phyloP scores from a whole-genome alignment of 2,329 filamentous ascomycete species.

The Aspergillus quadricinctus region DNA sequence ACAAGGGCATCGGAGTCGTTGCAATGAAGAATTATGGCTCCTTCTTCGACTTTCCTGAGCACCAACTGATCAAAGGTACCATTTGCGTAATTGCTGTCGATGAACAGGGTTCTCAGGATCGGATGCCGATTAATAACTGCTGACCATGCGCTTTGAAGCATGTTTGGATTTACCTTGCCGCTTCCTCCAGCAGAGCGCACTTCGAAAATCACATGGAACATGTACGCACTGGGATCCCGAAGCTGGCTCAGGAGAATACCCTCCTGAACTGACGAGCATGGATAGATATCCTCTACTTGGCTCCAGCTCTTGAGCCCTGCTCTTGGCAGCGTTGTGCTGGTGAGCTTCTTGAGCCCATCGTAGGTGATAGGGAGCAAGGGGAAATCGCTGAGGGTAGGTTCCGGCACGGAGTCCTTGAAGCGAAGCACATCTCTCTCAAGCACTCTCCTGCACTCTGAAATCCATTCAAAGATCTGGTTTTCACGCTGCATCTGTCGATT shows the following conservation, averaged over 20 bases:
- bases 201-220: constrained; percentile 35
- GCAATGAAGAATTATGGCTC: constrained; percentile 27
- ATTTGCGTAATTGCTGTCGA: constrained; percentile 31
- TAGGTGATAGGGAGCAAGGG: constrained; percentile 43
- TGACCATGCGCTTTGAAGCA: constrained; percentile 31
- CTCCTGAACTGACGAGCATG: constrained; percentile 35
- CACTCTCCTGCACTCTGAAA: constrained; percentile 35
- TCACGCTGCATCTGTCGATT: constrained; percentile 46
- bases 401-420: constrained; percentile 23
- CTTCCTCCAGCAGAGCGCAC: constrained; percentile 18
- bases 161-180: constrained; percentile 21
- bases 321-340: constrained; percentile 31
- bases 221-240: constrained; percentile 32
- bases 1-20: constrained; percentile 24
- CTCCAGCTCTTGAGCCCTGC: constrained; percentile 28
- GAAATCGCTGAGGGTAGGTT: constrained; percentile 41
- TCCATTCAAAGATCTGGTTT: constrained; percentile 40
- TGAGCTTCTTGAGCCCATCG: constrained; percentile 33
- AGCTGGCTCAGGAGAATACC: constrained; percentile 36
- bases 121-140: constrained; percentile 29
- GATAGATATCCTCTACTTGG: constrained; percentile 33
- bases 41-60: constrained; percentile 21
- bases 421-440: constrained; percentile 28
- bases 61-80: constrained; percentile 37
- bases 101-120: constrained; percentile 31